These are phyloP conservation scores for Mucor velutinosus DNA, from an alignment of 371 early-diverging fungal species.

Conservation along the genomic window DNA sequence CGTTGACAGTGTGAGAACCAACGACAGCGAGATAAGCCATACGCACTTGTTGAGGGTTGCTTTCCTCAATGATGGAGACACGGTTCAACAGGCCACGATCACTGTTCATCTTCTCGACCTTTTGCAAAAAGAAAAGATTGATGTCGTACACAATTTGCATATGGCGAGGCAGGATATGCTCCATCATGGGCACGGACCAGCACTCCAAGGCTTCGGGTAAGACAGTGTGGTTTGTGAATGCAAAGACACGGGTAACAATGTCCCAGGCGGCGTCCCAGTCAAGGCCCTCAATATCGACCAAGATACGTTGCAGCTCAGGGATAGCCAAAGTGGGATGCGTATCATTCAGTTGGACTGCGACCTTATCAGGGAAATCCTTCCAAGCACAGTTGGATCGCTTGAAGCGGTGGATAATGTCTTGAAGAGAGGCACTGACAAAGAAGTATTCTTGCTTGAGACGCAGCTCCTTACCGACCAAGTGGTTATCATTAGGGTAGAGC, in stretches of 20 bases:
- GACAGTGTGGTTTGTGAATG: slow-evolving; percentile 98
- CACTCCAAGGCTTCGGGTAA: slow-evolving; percentile 94
- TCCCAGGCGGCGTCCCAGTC: slow-evolving; percentile 94
- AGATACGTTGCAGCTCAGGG: slow-evolving; percentile 87
- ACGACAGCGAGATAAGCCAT: slow-evolving; percentile 78
- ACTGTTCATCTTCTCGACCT: slow-evolving; percentile 79
- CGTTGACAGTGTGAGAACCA: slow-evolving; percentile 91
- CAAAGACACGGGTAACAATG: slow-evolving; percentile 82
- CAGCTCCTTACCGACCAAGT: slow-evolving; percentile 89
- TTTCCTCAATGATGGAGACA: slow-evolving; percentile 91
- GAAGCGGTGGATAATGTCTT: slow-evolving; percentile 89
- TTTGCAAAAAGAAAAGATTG: slow-evolving; percentile 93
- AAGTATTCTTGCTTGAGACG: slow-evolving; percentile 95
- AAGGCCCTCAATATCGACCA: slow-evolving; percentile 87
- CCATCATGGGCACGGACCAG: slow-evolving; percentile 91
- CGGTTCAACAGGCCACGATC: slow-evolving; percentile 86
- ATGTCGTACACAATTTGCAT: slow-evolving; percentile 95
- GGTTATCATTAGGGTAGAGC: slow-evolving; percentile 94
- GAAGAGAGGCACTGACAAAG: slow-evolving; percentile 87
- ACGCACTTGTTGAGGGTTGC: slow-evolving; percentile 85
- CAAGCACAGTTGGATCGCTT: slow-evolving; percentile 80
- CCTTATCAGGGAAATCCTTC: slow-evolving; percentile 86
- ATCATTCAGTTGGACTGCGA: slow-evolving; percentile 93
- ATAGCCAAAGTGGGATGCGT: slow-evolving; percentile 84
- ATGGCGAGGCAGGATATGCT: slow-evolving; percentile 88